Percentiles rank a stretch among this genome's conserved stretches.
Evolutionary conservation across 176 grass and related monocot species (phyloP).

Genomic region (Raddia guianensis): DNA sequence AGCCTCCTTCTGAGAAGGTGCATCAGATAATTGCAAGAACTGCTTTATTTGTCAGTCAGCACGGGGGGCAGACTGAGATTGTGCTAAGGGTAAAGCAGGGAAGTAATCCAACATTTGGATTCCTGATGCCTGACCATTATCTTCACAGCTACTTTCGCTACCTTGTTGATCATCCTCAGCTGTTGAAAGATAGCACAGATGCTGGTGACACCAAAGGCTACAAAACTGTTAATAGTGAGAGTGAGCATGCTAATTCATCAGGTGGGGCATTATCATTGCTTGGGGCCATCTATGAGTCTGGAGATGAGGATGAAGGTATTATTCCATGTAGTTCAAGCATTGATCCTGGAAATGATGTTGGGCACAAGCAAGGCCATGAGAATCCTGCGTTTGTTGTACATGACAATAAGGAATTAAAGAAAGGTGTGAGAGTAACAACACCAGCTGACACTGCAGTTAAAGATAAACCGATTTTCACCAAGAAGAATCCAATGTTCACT

Average conservation of each 20-base stretch:
- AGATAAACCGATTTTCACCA: conserved; percentile 56
- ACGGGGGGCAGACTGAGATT: conserved; percentile 94
- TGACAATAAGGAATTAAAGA: conserved; percentile 47
- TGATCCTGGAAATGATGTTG: conserved; percentile 29
- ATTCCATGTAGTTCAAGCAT: conserved; percentile 13
- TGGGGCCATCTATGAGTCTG: conserved; percentile 79
- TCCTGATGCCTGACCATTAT: conserved; percentile 93
- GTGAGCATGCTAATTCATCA: conserved; percentile 11
- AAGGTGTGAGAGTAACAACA: conserved; percentile 16
- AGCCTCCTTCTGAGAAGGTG: conserved; percentile 84
- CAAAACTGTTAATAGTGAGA: conserved; percentile 34
- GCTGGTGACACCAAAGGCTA: conserved; percentile 13
- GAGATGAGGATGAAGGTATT: conserved; percentile 66
- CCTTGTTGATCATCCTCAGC: conserved; percentile 77
- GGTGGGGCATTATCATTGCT: conserved; percentile 86
- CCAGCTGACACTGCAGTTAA: conserved; percentile 34
- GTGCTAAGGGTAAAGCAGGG: conserved; percentile 94
- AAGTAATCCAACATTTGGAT: conserved; percentile 94
- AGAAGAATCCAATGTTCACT: conserved; percentile 60
- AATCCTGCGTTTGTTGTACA: neutral
- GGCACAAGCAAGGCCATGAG: conserved; percentile 26
- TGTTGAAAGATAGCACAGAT: conserved; percentile 51
- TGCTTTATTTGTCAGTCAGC: conserved; percentile 83
- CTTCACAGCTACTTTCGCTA: conserved; percentile 85
- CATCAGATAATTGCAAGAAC: conserved; percentile 96